These are phyloP conservation scores for Diaporthe ampelina DNA, from an alignment of 2,329 filamentous ascomycete genomes.

Conservation along the genomic window DNA sequence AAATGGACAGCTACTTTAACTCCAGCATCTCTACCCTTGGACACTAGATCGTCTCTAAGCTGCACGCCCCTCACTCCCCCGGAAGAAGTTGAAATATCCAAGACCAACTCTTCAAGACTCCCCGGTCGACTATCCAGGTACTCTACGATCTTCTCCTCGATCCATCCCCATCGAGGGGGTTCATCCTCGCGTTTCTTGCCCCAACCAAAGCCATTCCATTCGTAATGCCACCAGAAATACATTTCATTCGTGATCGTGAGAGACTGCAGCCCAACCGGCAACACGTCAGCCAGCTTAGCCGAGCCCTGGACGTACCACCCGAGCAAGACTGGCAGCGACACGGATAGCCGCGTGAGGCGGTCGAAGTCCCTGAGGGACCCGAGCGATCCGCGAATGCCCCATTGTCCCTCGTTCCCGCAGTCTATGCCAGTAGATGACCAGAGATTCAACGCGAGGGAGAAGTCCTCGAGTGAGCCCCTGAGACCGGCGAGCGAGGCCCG, in stretches of 20 bases:
- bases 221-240: constrained; percentile 18
- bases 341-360: background rate
- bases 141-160: constrained; percentile 11
- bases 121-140: background rate
- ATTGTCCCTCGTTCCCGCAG: background rate
- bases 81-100: background rate
- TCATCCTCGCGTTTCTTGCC: background rate
- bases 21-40: background rate
- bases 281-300: background rate
- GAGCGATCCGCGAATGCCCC: constrained; percentile 8
- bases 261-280: background rate
- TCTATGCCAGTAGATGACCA: constrained; percentile 17
- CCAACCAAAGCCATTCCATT: constrained; percentile 6
- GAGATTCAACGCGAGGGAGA: background rate
- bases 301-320: background rate
- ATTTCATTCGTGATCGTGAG: constrained; percentile 21
- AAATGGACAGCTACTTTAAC: constrained; percentile 1
- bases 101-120: constrained; percentile 5
- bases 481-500: background rate
- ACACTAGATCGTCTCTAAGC: background rate
- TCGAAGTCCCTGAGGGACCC: constrained; percentile 2
- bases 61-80: background rate
- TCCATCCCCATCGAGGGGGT: constrained; percentile 6
- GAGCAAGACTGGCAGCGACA: constrained; percentile 4
- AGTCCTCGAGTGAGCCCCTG: background rate